Base-by-base conservation (phyloP, 768 basidiomycete species). In the Boletus tylopilopsis region DNA sequence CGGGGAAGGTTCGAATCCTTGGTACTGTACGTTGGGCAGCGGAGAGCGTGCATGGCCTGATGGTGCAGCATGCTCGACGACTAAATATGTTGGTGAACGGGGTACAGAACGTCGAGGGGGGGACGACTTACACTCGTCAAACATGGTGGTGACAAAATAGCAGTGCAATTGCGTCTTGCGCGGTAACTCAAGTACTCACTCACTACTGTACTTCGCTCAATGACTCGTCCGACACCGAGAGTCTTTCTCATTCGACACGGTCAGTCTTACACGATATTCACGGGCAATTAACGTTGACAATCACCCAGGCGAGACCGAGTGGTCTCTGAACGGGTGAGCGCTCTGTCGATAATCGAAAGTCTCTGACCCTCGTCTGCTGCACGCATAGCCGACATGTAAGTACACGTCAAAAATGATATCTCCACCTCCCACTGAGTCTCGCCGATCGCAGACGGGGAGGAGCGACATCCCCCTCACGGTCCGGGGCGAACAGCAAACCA, bases 381-480 rank as follows among this genome's bases (percentile, higher is more conserved):
- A 41, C 12, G 19, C 21, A 41, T 54, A 86, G 85, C 58, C 79
- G 85, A 53, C 85, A 86, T 64, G 85, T 84, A 63, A 15, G 79
- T 25, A 19, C 29, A 34, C 24, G 7, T 16, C 19, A n/a, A n/a
- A n/a, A n/a, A n/a, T n/a, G n/a, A n/a, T n/a, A 18, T 49, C 34
- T 11, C 18, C 24, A 19, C 10, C 16, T 36, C 41, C 16, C 23
- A 38, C 47, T 49, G 21, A 62, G 8, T 13, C 7, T 44, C 15
- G n/a, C 19, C 33, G 42, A 30, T 37, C 2, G 12, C 57, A 95
- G 91, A 96, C 94, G 4, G 94, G 94, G 36, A 77, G 77, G 29
- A 78, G 82, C 5, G 93, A 98, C 63, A 94, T 98, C 44, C 87
- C 93, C 21, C 76, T 98, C 46, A 96, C 94, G 4, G 64, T 69